Base-by-base conservation (phyloP, 208 protist genomes). In the Polymyxa betae region DNA sequence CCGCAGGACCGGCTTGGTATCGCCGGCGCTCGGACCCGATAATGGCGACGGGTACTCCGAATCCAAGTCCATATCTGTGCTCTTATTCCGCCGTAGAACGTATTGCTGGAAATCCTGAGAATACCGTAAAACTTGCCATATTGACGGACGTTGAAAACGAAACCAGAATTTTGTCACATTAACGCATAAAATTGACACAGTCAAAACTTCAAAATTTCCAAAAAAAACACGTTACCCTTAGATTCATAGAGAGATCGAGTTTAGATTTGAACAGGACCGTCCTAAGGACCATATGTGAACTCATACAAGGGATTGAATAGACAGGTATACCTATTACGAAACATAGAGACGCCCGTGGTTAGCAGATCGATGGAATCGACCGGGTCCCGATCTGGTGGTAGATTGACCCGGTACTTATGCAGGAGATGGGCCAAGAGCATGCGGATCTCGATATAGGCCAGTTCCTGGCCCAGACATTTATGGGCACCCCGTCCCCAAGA, bases 361-460 rank as follows among this genome's bases (percentile, higher is more conserved):
- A 82, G 40, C 5, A 38, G 35, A 43, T 82, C 72, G 72, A 82
- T 82, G n/a, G 5, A 5, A 35, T 5, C n/a, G n/a, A 20, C 35
- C 10, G 72, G 72, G 10, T 20, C n/a, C 10, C 16, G 5, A n/a
- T 35, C 72, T 5, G 12, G 49, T 29, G 5, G 12, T 60, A 60
- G 49, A 16, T 35, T 82, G 72, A 82, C 40, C 35, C 40, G 5
- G 72, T 82, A 82, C 16, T 82, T 35, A 5, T 82, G 72, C 72
- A 82, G 40, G 12, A 82, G 72, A n/a, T 82, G 35, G 5, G 16
- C 72, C n/a, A 82, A 43, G 10, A 82, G 72, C 72, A 82, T 35
- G n/a, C 72, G 72, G n/a, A 82, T 82, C 40, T 82, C 72, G 5
- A 82, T 5, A n/a, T 82, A 82, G 16, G 72, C 72, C 72, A 82